Percentiles rank a stretch among this genome's conserved stretches.
These are phyloP conservation scores for Botrytis cinerea DNA, from an alignment of 2,329 filamentous ascomycete species.

Conservation along the genomic window DNA sequence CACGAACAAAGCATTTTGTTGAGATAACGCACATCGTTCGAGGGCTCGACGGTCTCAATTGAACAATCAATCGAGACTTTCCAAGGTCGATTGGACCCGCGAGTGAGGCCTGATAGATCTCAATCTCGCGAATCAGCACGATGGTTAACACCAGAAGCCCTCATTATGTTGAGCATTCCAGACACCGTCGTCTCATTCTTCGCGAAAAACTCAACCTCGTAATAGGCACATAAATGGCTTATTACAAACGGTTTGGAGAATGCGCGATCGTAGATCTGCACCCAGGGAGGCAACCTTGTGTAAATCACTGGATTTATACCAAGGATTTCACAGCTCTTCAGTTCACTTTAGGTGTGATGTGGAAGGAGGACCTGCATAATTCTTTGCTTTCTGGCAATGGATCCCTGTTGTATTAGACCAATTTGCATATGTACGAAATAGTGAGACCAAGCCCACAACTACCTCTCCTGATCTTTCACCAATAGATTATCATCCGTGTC, in stretches of 20 bases:
- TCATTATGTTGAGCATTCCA: constrained; percentile 21
- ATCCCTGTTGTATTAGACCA: constrained; percentile 21
- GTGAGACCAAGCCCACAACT: constrained; percentile 21
- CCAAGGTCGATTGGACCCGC: background rate
- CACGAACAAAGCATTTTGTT: constrained; percentile 15
- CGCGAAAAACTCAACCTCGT: constrained; percentile 8
- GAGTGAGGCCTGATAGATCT: constrained; percentile 4
- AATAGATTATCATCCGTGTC: constrained; percentile 23
- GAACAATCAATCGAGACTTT: constrained; percentile 12
- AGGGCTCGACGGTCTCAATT: background rate
- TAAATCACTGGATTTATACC: constrained; percentile 6
- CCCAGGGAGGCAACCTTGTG: constrained; percentile 19
- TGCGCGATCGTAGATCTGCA: constrained; percentile 21
- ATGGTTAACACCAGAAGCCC: background rate
- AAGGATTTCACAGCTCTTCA: constrained; percentile 1
- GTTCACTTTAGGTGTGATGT: background rate
- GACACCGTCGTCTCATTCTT: constrained; percentile 18
- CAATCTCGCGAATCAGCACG: background rate
- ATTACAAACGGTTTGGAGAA: constrained; percentile 16
- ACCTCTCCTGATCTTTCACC: constrained; percentile 8
- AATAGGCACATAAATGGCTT: constrained; percentile 11
- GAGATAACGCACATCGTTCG: background rate
- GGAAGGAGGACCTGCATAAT: constrained; percentile 21
- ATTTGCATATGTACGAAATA: constrained; percentile 24
- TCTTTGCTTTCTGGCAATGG: background rate